Evolutionary conservation across 2,329 filamentous ascomycete genomes (phyloP).

Genomic region (Tothia fuscella): DNA sequence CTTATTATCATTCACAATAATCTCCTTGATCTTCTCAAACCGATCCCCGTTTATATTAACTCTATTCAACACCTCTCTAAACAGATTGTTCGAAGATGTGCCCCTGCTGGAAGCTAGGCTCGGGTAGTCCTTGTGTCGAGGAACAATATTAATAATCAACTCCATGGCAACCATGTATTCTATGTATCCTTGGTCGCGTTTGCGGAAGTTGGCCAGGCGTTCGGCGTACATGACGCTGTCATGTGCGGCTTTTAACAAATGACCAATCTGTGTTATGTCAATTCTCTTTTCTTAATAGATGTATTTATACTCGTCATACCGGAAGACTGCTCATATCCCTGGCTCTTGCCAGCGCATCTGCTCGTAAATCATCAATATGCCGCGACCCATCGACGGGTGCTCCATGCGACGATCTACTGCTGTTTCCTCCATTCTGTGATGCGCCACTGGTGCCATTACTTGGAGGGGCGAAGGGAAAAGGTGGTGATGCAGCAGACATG

Average conservation of each 20-base stretch:
- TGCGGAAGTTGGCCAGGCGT: conserved; percentile 48
- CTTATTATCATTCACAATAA: conserved; percentile 40
- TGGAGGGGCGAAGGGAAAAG: neutral
- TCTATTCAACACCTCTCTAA: conserved; percentile 17
- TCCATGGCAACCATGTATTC: conserved; percentile 76
- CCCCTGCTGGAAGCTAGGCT: conserved; percentile 27
- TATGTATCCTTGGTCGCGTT: conserved; percentile 63
- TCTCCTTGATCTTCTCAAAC: conserved; percentile 36
- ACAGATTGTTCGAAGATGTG: conserved; percentile 3
- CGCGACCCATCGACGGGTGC: conserved; percentile 15
- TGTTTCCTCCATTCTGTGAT: neutral
- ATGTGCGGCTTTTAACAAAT: conserved; percentile 30
- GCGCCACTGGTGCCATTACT: neutral
- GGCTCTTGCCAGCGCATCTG: conserved; percentile 21
- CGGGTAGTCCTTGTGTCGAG: conserved; percentile 63
- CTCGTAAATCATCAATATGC: conserved; percentile 32
- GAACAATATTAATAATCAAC: conserved; percentile 65
- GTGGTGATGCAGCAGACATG: conserved; percentile 8
- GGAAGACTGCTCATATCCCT: conserved; percentile 17
- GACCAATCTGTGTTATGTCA: conserved; percentile 24
- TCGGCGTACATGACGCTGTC: conserved; percentile 39
- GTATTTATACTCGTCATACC: conserved; percentile 14
- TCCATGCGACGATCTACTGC: conserved; percentile 13
- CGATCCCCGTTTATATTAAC: conserved; percentile 27
- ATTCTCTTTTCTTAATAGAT: conserved; percentile 11